Evolutionary conservation across 495 filamentous ascomycete genomes (phyloP).

Genomic region (Penicillium salamii): DNA sequence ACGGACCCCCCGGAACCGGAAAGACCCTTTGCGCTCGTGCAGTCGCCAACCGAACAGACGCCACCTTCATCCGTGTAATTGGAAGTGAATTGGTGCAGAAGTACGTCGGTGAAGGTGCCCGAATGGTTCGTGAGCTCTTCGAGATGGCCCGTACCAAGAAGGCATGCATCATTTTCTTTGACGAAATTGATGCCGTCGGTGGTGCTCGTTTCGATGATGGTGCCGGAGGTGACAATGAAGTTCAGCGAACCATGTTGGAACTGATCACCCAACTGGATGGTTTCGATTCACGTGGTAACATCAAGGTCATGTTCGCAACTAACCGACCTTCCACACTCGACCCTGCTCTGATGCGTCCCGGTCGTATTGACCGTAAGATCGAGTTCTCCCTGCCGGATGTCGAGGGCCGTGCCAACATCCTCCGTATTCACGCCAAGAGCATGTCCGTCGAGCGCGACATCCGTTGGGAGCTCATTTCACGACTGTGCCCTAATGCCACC

Average conservation of each 20-base stretch:
- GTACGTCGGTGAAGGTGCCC: conserved; percentile 95
- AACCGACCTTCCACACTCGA: conserved; percentile 95
- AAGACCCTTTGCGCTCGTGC: conserved; percentile 98
- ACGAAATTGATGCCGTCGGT: conserved; percentile 97
- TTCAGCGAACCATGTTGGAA: conserved; percentile 99
- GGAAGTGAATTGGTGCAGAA: conserved; percentile 97
- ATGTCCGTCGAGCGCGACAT: conserved; percentile 99
- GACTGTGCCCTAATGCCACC: conserved; percentile 94
- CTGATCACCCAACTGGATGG: conserved; percentile 97
- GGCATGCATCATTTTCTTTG: conserved; percentile 99
- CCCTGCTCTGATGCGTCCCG: conserved; percentile 93
- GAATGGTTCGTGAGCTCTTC: conserved; percentile 98
- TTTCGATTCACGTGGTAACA: conserved; percentile 96
- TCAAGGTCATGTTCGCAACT: conserved; percentile 99
- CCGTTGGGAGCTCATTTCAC: conserved; percentile 95
- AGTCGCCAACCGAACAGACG: conserved; percentile 95
- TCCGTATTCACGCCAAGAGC: conserved; percentile 98
- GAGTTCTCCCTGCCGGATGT: conserved; percentile 97
- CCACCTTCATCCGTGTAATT: conserved; percentile 98
- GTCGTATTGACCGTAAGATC: conserved; percentile 97
- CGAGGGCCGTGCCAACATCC: conserved; percentile 94
- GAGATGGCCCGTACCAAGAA: conserved; percentile 99
- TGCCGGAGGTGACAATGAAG: conserved; percentile 96
- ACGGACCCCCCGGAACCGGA: conserved; percentile 94
- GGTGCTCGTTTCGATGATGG: conserved; percentile 98